Conservation (phyloP, 768 basidiomycete genomes). For the Boletus rex-veris region DNA sequence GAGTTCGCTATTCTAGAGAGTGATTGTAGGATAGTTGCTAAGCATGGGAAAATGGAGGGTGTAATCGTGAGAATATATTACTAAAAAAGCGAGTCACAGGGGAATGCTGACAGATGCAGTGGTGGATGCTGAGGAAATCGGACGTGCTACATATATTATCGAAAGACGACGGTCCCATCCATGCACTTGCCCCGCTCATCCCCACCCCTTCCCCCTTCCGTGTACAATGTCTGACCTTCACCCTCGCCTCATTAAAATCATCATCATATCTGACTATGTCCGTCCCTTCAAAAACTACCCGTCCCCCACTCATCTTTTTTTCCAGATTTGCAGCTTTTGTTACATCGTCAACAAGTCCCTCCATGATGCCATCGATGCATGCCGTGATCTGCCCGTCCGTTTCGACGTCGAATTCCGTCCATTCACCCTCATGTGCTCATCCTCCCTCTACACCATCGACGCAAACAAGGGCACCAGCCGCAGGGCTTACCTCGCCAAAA, state of each 20-base stretch:
- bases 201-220: background rate
- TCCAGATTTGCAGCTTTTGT: slow-evolving; percentile 35
- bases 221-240: slow-evolving; percentile 19
- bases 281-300: slow-evolving; percentile 4
- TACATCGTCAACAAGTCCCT: slow-evolving; percentile 39
- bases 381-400: slow-evolving; percentile 29
- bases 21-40: slow-evolving; percentile 11
- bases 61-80: slow-evolving; percentile 23
- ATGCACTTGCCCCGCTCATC: slow-evolving; percentile 18
- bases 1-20: slow-evolving; percentile 43
- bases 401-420: slow-evolving; percentile 38
- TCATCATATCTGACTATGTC: slow-evolving; percentile 36
- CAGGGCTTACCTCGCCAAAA: slow-evolving; percentile 22
- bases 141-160: slow-evolving; percentile 22
- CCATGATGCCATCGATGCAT: slow-evolving; percentile 35
- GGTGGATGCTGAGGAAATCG: slow-evolving; percentile 27
- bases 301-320: slow-evolving; percentile 7
- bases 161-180: slow-evolving; percentile 21
- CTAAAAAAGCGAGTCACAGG: slow-evolving; percentile 16
- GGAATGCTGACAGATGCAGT: slow-evolving; percentile 32
- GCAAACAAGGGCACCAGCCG: slow-evolving; percentile 20
- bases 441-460: slow-evolving; percentile 19
- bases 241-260: slow-evolving; percentile 27
- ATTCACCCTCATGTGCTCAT: slow-evolving; percentile 27
- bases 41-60: slow-evolving; percentile 16